phyloP scores from a whole-genome alignment of 2,329 filamentous ascomycete species.

The Fusarium tricinctum region DNA sequence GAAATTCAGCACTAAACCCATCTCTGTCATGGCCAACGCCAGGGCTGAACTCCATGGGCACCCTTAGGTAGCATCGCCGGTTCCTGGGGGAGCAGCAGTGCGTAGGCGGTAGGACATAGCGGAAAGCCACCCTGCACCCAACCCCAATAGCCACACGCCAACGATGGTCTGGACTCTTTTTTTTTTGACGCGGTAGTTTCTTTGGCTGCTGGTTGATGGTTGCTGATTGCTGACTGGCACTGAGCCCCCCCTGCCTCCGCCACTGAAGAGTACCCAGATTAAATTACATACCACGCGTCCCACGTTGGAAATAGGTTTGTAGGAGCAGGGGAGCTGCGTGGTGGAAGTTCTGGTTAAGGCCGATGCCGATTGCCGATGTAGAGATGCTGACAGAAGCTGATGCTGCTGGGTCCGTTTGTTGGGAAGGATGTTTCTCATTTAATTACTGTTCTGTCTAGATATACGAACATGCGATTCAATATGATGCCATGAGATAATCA shows the following conservation, averaged over 20 bases:
- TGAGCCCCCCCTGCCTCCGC: conserved; percentile 23
- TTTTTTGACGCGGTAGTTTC: not conserved
- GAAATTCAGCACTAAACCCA: conserved; percentile 31
- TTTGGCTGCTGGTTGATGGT: conserved; percentile 14
- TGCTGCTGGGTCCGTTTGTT: conserved; percentile 3
- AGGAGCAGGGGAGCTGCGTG: not conserved
- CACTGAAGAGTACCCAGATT: conserved; percentile 10
- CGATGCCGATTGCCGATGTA: conserved; percentile 10
- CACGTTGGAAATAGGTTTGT: not conserved
- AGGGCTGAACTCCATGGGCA: conserved; percentile 26
- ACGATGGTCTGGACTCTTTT: conserved; percentile 33
- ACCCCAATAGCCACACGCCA: conserved; percentile 35
- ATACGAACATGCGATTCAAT: not conserved
- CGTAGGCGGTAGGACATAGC: conserved; percentile 10
- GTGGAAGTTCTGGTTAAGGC: conserved; percentile 13
- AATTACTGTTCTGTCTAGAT: not conserved
- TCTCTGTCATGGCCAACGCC: conserved; percentile 20
- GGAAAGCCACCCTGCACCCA: conserved; percentile 36
- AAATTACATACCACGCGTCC: conserved; percentile 15
- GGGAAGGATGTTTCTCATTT: conserved; percentile 11
- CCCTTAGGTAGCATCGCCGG: conserved; percentile 12
- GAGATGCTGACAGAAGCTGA: not conserved
- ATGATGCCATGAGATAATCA: not conserved
- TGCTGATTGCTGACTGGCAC: conserved; percentile 25
- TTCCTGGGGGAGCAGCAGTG: conserved; percentile 31